Conservation (phyloP, 192 early-diverging fungal genomes). For the Coemansia aciculifera region DNA sequence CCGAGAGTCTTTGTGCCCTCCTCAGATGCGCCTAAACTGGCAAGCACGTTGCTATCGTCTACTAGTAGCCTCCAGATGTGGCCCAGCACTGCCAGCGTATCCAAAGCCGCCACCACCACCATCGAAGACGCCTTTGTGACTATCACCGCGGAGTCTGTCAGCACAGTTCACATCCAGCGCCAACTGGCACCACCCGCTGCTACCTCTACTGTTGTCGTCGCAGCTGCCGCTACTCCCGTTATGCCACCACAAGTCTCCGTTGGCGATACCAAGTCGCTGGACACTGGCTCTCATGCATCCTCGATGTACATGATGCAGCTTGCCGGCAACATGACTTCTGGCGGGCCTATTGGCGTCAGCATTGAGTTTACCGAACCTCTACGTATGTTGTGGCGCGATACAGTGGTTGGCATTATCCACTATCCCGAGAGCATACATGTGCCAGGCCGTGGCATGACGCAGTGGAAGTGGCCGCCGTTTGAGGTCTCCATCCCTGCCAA, state of each 20-base stretch:
- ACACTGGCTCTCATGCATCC: neutral
- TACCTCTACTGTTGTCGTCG: neutral
- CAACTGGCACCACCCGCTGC: neutral
- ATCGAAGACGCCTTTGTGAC: slow-evolving; percentile 10
- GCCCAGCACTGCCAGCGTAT: neutral
- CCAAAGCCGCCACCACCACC: neutral
- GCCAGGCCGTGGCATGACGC: slow-evolving; percentile 28
- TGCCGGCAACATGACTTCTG: slow-evolving; percentile 37
- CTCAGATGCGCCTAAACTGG: neutral
- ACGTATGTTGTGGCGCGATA: slow-evolving; percentile 40
- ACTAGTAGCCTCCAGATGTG: neutral
- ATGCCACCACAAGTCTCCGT: neutral
- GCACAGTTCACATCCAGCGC: slow-evolving; percentile 21
- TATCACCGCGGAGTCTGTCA: slow-evolving; percentile 10
- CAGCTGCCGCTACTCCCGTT: neutral
- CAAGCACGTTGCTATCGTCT: neutral
- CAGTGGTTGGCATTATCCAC: slow-evolving; percentile 26
- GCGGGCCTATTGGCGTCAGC: slow-evolving; percentile 41
- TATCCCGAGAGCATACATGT: slow-evolving; percentile 27
- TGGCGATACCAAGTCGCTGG: slow-evolving; percentile 16
- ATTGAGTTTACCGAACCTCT: slow-evolving; percentile 51
- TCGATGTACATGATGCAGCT: slow-evolving; percentile 35
- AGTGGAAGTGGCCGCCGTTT: slow-evolving; percentile 42
- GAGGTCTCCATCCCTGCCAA: slow-evolving; percentile 21
- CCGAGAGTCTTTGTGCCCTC: neutral